These are phyloP conservation scores for Fraxinus sp. DNA, from an alignment of 305 asterid species.

Conservation along the genomic window DNA sequence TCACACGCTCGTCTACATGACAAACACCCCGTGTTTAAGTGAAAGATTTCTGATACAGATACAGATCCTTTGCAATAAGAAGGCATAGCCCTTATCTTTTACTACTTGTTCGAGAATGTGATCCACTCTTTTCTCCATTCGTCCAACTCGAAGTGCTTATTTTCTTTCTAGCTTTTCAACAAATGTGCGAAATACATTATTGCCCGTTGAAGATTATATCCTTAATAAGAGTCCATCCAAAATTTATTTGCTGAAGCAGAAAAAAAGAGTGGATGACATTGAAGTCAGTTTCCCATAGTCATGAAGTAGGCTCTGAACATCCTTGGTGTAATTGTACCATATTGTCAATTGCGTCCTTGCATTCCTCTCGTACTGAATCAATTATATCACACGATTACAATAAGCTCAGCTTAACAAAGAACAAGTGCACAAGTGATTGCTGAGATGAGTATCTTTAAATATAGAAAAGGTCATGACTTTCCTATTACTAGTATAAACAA, in stretches of 20 bases:
- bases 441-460: background rate
- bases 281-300: constrained; percentile 62
- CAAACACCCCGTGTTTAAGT: constrained; percentile 21
- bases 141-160: constrained; percentile 52
- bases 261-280: background rate
- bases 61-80: constrained; percentile 56
- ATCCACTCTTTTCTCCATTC: constrained; percentile 92
- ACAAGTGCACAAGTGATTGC: background rate
- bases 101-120: constrained; percentile 63
- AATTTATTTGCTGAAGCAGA: constrained; percentile 71
- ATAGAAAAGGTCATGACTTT: background rate
- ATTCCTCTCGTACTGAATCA: constrained; percentile 80
- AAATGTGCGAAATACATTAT: constrained; percentile 61
- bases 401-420: constrained; percentile 10
- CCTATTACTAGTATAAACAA: background rate
- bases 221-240: constrained; percentile 69
- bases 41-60: constrained; percentile 53
- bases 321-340: constrained; percentile 78
- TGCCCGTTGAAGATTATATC: constrained; percentile 88
- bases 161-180: constrained; percentile 52
- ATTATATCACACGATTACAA: constrained; percentile 1
- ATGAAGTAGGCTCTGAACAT: constrained; percentile 73
- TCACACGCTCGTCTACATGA: background rate
- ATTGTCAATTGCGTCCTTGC: constrained; percentile 96
- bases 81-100: constrained; percentile 69